Evolutionary conservation across 2,329 filamentous ascomycete species (phyloP).

Genomic region (Laburnicola sp.): DNA sequence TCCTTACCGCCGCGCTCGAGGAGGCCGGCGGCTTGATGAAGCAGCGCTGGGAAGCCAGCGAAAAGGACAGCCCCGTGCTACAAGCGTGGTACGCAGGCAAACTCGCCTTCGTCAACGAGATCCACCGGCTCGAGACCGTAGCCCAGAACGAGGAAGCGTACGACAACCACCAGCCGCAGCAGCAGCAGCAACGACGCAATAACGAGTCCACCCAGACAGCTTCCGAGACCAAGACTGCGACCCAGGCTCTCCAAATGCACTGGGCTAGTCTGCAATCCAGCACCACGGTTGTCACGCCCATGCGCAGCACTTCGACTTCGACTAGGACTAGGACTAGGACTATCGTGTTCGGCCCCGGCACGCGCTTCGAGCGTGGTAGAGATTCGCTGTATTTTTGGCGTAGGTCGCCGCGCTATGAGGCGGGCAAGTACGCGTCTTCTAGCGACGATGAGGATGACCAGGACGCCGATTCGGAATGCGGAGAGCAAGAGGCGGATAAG

Average conservation of each 20-base stretch:
- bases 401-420: constrained; percentile 34
- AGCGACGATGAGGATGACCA: not conserved
- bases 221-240: constrained; percentile 27
- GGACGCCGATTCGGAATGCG: not conserved
- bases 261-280: constrained; percentile 23
- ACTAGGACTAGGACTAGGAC: constrained; percentile 11
- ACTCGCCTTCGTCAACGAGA: constrained; percentile 23
- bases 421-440: constrained; percentile 30
- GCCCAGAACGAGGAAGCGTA: constrained; percentile 25
- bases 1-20: constrained; percentile 26
- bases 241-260: constrained; percentile 29
- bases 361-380: constrained; percentile 27
- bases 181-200: too few relatives aligned
- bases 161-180: constrained; percentile 17
- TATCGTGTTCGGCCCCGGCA: constrained; percentile 27
- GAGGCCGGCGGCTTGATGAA: constrained; percentile 26
- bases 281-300: not conserved
- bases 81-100: constrained; percentile 32
- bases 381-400: constrained; percentile 30
- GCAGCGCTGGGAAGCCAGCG: constrained; percentile 14
- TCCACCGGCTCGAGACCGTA: constrained; percentile 25
- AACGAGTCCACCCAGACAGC: not conserved
- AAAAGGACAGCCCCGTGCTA: constrained; percentile 19
- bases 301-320: too few relatives aligned
- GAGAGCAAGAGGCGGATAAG: not conserved